These are phyloP conservation scores for Aspergillus terreus DNA, from an alignment of 2,329 filamentous ascomycete species.

Conservation along the genomic window DNA sequence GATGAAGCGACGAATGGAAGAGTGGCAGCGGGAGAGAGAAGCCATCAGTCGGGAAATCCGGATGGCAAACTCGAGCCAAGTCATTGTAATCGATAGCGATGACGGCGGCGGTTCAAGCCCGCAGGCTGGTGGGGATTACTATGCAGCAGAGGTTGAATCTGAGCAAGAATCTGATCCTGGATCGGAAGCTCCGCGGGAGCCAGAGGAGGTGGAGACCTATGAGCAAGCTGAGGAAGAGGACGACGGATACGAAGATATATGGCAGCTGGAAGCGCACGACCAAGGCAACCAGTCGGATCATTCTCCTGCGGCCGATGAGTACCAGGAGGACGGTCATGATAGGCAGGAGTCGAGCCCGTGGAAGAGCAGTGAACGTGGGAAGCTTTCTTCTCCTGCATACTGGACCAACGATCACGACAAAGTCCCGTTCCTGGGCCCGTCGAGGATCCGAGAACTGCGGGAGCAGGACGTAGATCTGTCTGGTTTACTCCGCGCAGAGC, in stretches of 20 bases:
- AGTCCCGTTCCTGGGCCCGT: constrained; percentile 27
- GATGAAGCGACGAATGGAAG: constrained; percentile 32
- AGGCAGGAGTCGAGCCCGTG: constrained; percentile 29
- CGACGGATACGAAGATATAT: constrained; percentile 45
- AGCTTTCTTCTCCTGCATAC: constrained; percentile 25
- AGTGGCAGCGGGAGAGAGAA: constrained; percentile 46
- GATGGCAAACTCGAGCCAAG: constrained; percentile 38
- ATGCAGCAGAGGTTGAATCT: constrained; percentile 3
- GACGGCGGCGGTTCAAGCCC: constrained; percentile 16
- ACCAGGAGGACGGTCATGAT: constrained; percentile 19
- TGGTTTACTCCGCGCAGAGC: constrained; percentile 25
- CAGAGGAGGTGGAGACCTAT: constrained; percentile 12
- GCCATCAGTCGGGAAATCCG: constrained; percentile 42
- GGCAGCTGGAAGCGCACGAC: constrained; percentile 45
- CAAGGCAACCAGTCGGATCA: constrained; percentile 29
- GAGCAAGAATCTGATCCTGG: constrained; percentile 2
- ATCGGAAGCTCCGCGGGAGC: constrained; percentile 11
- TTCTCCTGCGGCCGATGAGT: constrained; percentile 15
- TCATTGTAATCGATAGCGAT: constrained; percentile 45
- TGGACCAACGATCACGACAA: constrained; percentile 27
- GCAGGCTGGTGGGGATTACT: background rate
- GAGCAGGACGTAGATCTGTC: constrained; percentile 36
- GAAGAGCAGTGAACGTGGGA: constrained; percentile 23
- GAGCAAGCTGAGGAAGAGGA: constrained; percentile 12
- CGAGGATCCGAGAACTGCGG: constrained; percentile 29